Conservation (phyloP, 352 stramenopile genomes). For the Pythium phragmitis region DNA sequence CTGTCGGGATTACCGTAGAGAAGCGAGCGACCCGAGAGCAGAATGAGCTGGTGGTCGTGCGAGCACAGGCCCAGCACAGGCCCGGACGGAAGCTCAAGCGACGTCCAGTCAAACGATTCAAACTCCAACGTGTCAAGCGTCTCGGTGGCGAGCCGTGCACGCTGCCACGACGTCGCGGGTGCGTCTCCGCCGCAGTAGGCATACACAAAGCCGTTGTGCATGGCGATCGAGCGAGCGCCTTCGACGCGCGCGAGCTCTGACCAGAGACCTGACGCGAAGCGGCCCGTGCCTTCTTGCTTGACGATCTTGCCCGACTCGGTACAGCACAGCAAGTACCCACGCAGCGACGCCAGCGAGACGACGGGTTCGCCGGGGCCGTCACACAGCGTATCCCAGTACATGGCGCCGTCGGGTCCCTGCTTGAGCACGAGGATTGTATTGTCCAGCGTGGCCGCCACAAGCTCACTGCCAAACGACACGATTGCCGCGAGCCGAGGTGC, state of each 20-base stretch:
- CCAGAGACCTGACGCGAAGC: conserved; percentile 64
- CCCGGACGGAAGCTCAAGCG: conserved; percentile 20
- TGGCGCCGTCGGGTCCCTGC: conserved; percentile 27
- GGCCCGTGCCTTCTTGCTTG: conserved; percentile 63
- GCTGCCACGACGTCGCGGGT: conserved; percentile 39
- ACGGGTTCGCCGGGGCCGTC: conserved; percentile 42
- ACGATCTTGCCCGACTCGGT: conserved; percentile 58
- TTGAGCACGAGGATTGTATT: conserved; percentile 57
- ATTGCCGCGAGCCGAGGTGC: conserved; percentile 52
- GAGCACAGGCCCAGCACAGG: conserved; percentile 59
- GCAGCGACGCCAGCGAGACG: conserved; percentile 63
- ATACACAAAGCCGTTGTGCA: conserved; percentile 81
- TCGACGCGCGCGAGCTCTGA: conserved; percentile 46
- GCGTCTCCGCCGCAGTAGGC: conserved; percentile 30
- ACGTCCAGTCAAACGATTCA: conserved; percentile 44
- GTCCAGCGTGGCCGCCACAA: conserved; percentile 59
- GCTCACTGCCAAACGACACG: conserved; percentile 73
- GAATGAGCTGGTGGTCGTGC: conserved; percentile 72
- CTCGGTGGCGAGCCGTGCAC: conserved; percentile 43
- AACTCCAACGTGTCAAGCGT: conserved; percentile 57
- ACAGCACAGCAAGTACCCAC: conserved; percentile 61
- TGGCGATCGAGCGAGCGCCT: conserved; percentile 44
- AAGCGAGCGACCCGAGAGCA: conserved; percentile 48
- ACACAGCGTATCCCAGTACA: conserved; percentile 54
- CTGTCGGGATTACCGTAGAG: conserved; percentile 38